Percentiles rank a stretch among this genome's conserved stretches.
Conservation (phyloP, 306 rosid genomes). For the Medicago ruthenica region DNA sequence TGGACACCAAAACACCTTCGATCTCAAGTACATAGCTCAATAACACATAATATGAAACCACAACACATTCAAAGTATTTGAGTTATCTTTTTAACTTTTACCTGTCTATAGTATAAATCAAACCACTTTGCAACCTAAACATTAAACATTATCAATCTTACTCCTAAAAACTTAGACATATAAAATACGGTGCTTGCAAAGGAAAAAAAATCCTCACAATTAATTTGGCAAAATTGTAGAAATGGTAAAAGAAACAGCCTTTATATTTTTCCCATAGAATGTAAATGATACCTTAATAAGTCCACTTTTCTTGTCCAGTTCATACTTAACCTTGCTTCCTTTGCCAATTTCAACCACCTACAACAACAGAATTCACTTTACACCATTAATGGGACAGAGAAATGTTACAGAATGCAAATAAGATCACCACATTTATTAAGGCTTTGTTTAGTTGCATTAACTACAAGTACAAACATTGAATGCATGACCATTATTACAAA, state of each 20-base stretch:
- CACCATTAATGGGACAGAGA: too few relatives aligned
- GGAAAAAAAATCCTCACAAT: not conserved
- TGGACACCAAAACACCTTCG: not conserved
- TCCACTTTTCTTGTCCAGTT: constrained; percentile 82
- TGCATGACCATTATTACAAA: not conserved
- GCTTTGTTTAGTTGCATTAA: not conserved
- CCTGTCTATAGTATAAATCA: not conserved
- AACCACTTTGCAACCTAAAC: not conserved
- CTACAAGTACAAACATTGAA: not conserved
- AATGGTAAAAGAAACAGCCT: constrained; percentile 24
- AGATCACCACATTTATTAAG: not conserved
- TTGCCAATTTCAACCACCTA: constrained; percentile 85
- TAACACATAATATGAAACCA: not conserved
- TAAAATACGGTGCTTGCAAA: not conserved
- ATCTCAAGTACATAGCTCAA: not conserved
- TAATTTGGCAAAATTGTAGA: not conserved
- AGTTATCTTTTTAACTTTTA: constrained; percentile 2
- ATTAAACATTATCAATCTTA: not conserved
- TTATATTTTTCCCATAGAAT: not conserved
- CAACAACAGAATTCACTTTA: constrained; percentile 30
- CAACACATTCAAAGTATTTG: constrained; percentile 6
- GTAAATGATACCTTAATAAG: constrained; percentile 66
- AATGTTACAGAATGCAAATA: not conserved
- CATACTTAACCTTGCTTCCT: constrained; percentile 92
- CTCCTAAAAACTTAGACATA: not conserved